Evolutionary conservation across 768 basidiomycete species (phyloP).

Genomic region (Clitopilus hobsonii): DNA sequence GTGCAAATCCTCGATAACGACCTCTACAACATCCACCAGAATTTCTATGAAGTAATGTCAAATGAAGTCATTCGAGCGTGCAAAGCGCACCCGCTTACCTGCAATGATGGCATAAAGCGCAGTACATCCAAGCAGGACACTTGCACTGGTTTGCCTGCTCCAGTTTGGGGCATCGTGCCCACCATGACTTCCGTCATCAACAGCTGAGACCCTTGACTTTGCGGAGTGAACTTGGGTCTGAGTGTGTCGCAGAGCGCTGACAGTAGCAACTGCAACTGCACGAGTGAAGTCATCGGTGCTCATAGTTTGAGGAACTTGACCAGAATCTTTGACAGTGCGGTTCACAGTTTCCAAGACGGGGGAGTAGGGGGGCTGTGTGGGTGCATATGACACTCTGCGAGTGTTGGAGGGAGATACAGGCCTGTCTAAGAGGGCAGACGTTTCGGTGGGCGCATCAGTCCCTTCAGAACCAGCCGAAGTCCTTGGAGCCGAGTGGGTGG

Average conservation of each 20-base stretch:
- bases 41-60: constrained; percentile 58
- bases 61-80: no score
- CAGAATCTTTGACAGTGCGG: constrained; percentile 61
- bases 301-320: constrained; percentile 60
- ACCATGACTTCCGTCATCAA: constrained; percentile 53
- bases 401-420: constrained; percentile 38
- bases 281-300: constrained; percentile 88
- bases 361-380: constrained; percentile 33
- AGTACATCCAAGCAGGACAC: constrained; percentile 85
- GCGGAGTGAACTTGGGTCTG: constrained; percentile 48
- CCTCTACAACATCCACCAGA: constrained; percentile 92
- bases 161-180: constrained; percentile 96
- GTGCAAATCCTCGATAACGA: constrained; percentile 82
- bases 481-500: neutral
- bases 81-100: constrained; percentile 64
- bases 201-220: constrained; percentile 37
- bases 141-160: constrained; percentile 87
- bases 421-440: constrained; percentile 8
- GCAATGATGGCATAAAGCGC: constrained; percentile 93
- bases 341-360: constrained; percentile 79
- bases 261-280: constrained; percentile 92
- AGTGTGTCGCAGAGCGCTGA: constrained; percentile 83
- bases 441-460: neutral
- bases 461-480: neutral
- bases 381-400: constrained; percentile 56